Conservation (phyloP, 2,329 filamentous ascomycete species). For the Fusarium algeriense region DNA sequence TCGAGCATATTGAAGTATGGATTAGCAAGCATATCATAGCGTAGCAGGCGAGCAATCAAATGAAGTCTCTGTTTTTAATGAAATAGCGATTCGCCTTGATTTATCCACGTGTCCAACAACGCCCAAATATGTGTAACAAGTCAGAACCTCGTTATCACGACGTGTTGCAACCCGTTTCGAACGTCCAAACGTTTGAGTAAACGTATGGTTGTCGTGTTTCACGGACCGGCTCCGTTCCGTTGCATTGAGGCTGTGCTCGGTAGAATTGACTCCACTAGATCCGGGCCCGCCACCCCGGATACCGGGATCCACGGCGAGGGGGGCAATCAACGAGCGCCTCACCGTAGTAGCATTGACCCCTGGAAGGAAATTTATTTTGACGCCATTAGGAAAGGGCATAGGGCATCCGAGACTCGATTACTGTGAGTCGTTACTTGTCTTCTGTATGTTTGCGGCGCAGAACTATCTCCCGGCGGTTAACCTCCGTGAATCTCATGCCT, state of each 20-base stretch:
- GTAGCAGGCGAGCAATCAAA: constrained; percentile 31
- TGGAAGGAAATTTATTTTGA: constrained; percentile 24
- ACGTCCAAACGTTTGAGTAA: not conserved
- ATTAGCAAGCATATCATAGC: constrained; percentile 17
- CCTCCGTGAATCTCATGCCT: constrained; percentile 9
- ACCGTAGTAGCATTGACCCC: constrained; percentile 30
- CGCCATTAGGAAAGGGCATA: constrained; percentile 17
- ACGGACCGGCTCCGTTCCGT: constrained; percentile 1
- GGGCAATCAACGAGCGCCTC: constrained; percentile 25
- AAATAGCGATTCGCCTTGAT: not conserved
- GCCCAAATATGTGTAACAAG: not conserved
- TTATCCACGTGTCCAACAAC: constrained; percentile 7
- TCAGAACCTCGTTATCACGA: not conserved
- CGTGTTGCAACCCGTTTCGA: not conserved
- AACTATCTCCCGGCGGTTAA: constrained; percentile 16
- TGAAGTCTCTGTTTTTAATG: constrained; percentile 12
- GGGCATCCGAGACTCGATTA: not conserved
- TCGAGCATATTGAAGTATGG: constrained; percentile 19
- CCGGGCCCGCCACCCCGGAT: constrained; percentile 41
- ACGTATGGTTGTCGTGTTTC: not conserved
- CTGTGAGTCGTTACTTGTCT: not conserved
- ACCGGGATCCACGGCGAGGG: constrained; percentile 31
- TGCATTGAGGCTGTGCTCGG: constrained; percentile 28
- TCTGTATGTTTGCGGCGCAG: constrained; percentile 6
- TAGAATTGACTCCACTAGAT: constrained; percentile 12